Base-by-base conservation (phyloP, 176 grass and related monocot species). In the Cocos nucifera region DNA sequence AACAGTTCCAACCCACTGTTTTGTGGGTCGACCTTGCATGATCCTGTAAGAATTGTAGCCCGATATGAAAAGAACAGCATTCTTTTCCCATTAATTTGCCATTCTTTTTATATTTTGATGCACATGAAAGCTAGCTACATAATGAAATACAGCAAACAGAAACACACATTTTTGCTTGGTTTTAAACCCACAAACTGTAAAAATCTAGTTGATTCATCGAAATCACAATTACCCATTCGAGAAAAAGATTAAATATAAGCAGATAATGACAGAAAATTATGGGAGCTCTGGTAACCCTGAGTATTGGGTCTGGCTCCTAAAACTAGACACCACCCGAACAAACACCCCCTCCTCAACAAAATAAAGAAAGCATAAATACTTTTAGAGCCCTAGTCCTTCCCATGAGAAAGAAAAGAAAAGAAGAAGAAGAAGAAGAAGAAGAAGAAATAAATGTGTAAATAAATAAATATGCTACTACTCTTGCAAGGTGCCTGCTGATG, bases 201-300 rank as follows among this genome's bases (percentile, higher is more conserved):
- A 85, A 75, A 85, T 95, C 83, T 83, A 88, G 72, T 88, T 89
- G 74, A 74, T 85, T 65, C 15, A 88, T 78, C 69, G 76, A 87
- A 84, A 84, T 77, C 64, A 64, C 2, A 6, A 44, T 44, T 44
- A 44, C 35, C 2, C 26, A 44, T 44, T 79, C 65, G 17, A 0
- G 50, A 53, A 17, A 27, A 58, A 51, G 25, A 70, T 71, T 80
- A 73, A 75, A 82, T 79, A 28, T 70, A 66, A 79, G 30, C 35
- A 82, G 35, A 44, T 12, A 12, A 44, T 12, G 35, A 44, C 2
- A 14, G 14, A 70, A 70, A 86, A 80, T 80, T 71, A 84, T 68
- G 64, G 78, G 89, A 89, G 85, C 89, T 86, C 89, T 83, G 81
- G 73, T 80, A 85, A 89, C 79, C 82, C 82, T 65, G 76, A 86